Base-by-base conservation (phyloP, 106 monocot genomes). In the Xerophyta viscosa region DNA sequence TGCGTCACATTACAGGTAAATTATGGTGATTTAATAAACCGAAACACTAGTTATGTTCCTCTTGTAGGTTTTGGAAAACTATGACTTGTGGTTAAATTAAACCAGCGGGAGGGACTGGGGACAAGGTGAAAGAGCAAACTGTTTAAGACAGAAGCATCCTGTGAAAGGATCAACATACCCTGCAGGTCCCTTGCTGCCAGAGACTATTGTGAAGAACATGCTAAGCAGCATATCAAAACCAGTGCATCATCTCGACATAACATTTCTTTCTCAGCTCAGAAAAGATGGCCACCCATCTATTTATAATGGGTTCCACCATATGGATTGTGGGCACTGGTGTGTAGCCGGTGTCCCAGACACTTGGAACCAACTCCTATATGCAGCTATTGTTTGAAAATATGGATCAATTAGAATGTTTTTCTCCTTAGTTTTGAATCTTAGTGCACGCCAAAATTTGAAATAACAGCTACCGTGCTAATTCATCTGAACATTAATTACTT, bases 241-340 rank as follows among this genome's bases (percentile, higher is more conserved):
- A 8, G 64, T 60, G 2, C 22, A 58, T 27, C 30, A 69, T 28
- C 47, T 76, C n/a, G 76, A 76, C 21, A 14, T 76, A 29, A 69
- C 76, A 8, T 37, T 76, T 29, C 29, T 76, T 17, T 76, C 76
- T 20, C 69, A 76, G 29, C 59, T 76, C 2, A 58, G 76, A 33
- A 76, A 69, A 36, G 76, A 76, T 60, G 76, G 43, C 27, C 76
- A 76, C 58, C 76, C 76, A 2, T 69, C 68, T 1, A 22, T 37
- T 3, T 69, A 65, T 58, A 65, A 68, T 60, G 69, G 76, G 7
- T 63, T 45, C 3, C 68, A 64, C 41, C 50, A 58, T 26, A 64
- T 29, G 0, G 69, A 76, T 52, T 76, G 76, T 58, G 64, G 76
- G 58, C 76, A 76, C 31, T 76, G 76, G 76, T 76, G 76, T 21